A percentile compares a stretch with the other conserved stretches of the same genome.
Conservation (phyloP, 371 early-diverging fungal species). For the Dichotomocladium elegans region DNA sequence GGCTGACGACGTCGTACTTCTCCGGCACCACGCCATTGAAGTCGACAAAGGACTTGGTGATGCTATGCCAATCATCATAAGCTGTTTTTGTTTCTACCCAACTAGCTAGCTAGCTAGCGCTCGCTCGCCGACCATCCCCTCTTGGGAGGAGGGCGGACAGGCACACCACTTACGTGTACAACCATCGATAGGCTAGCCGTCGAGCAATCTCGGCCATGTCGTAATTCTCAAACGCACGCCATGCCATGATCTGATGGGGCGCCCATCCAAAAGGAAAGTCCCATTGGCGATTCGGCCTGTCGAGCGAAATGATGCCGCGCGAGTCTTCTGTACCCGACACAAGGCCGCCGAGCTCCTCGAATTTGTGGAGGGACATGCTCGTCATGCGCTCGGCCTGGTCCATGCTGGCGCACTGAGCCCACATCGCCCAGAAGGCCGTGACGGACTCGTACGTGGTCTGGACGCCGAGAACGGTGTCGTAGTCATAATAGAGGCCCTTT, state of each 20-base stretch:
- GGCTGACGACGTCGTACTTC: constrained; percentile 88
- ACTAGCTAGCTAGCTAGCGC: no score
- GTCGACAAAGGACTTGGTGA: constrained; percentile 93
- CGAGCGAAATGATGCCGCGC: constrained; percentile 69
- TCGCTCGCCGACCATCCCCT: no score
- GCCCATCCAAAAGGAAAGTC: constrained; percentile 97
- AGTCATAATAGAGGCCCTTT: constrained; percentile 60
- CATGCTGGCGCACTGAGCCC: constrained; percentile 66
- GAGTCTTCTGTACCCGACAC: constrained; percentile 88
- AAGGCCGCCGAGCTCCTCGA: constrained; percentile 87
- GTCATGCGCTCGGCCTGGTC: constrained; percentile 63
- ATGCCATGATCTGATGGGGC: constrained; percentile 96
- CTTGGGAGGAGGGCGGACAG: not conserved
- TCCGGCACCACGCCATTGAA: constrained; percentile 97
- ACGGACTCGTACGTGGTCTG: constrained; percentile 67
- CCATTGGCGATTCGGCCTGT: constrained; percentile 95
- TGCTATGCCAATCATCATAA: constrained; percentile 30
- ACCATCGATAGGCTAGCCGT: constrained; percentile 91
- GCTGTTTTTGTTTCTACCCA: no score
- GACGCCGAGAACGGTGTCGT: constrained; percentile 50
- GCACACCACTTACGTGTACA: constrained; percentile 67
- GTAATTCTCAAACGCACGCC: constrained; percentile 87
- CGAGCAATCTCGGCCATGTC: constrained; percentile 75
- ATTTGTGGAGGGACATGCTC: constrained; percentile 49
- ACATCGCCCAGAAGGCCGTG: constrained; percentile 73